Conservation (phyloP, 768 basidiomycete species). For the Psilocybe sp. region DNA sequence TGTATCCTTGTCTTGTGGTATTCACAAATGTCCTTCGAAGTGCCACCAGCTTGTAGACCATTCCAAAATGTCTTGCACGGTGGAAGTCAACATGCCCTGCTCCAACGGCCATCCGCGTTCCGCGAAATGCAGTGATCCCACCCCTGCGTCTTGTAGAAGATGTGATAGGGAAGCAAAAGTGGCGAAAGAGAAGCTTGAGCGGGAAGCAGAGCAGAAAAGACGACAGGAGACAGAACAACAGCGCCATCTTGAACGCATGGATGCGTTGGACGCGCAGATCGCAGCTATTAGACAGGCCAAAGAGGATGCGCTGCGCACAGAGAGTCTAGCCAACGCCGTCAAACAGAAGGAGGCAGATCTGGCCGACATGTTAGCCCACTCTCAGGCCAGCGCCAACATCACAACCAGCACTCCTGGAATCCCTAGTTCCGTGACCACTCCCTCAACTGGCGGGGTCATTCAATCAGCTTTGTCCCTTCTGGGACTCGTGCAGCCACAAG, state of each 20-base stretch:
- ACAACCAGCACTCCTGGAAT: too few relatives aligned
- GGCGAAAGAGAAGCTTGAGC: constrained; percentile 36
- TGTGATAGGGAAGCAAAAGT: constrained; percentile 46
- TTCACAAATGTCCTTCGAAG: constrained; percentile 54
- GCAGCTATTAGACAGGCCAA: constrained; percentile 27
- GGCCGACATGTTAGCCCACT: constrained; percentile 1
- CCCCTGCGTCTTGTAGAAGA: constrained; percentile 34
- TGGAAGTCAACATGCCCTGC: constrained; percentile 35
- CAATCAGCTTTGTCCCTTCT: too few relatives aligned
- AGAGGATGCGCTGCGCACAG: constrained; percentile 33
- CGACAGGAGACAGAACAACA: constrained; percentile 42
- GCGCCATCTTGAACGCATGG: constrained; percentile 39
- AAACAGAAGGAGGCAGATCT: constrained; percentile 48
- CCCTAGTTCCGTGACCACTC: too few relatives aligned
- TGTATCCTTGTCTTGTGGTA: constrained; percentile 42
- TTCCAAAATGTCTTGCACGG: constrained; percentile 49
- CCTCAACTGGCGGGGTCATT: too few relatives aligned
- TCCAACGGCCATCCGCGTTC: constrained; percentile 37
- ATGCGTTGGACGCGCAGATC: constrained; percentile 40
- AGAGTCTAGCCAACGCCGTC: constrained; percentile 33
- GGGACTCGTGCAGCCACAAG: too few relatives aligned
- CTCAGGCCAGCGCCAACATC: neutral
- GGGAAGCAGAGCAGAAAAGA: constrained; percentile 39
- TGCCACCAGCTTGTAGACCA: constrained; percentile 59
- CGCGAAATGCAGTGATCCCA: constrained; percentile 41